Evolutionary conservation across 129 eudicot genomes (phyloP).

Genomic region (Helichrysum umbraculigerum): DNA sequence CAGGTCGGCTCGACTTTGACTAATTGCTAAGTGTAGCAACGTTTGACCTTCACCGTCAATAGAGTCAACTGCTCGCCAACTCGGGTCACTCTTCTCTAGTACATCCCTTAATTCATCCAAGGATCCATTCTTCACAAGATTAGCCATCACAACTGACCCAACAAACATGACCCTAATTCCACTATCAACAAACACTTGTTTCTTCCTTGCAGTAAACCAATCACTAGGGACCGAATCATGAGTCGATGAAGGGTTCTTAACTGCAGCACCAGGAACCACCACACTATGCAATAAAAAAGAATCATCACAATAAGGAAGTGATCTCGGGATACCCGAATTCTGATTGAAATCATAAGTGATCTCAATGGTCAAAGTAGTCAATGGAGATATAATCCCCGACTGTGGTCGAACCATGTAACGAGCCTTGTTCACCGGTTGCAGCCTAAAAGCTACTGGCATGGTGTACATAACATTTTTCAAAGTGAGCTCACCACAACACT

Average conservation of each 20-base stretch:
- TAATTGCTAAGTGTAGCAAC: conserved; percentile 67
- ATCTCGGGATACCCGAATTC: conserved; percentile 43
- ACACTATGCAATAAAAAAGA: conserved; percentile 72
- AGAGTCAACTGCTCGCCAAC: conserved; percentile 58
- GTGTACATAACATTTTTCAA: conserved; percentile 82
- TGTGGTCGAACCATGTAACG: conserved; percentile 62
- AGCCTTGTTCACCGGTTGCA: conserved; percentile 55
- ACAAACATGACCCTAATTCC: conserved; percentile 75
- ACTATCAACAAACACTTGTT: conserved; percentile 78
- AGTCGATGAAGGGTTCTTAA: conserved; percentile 55
- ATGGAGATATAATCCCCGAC: conserved; percentile 68
- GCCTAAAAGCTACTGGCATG: conserved; percentile 82
- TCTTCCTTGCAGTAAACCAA: conserved; percentile 77
- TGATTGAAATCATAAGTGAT: conserved; percentile 48
- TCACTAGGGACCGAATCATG: conserved; percentile 61
- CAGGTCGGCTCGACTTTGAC: conserved; percentile 57
- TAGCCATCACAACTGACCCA: conserved; percentile 62
- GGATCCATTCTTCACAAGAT: conserved; percentile 50
- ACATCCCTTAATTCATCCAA: conserved; percentile 73
- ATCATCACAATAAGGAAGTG: conserved; percentile 61
- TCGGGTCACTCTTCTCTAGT: conserved; percentile 55
- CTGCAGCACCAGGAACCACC: conserved; percentile 74
- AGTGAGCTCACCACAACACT: conserved; percentile 60
- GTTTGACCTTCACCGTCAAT: conserved; percentile 64
- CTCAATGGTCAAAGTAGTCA: conserved; percentile 51